Evolutionary conservation across 164 flowering plant genomes (phyloP).

Genomic region (Echeveria elegans): DNA sequence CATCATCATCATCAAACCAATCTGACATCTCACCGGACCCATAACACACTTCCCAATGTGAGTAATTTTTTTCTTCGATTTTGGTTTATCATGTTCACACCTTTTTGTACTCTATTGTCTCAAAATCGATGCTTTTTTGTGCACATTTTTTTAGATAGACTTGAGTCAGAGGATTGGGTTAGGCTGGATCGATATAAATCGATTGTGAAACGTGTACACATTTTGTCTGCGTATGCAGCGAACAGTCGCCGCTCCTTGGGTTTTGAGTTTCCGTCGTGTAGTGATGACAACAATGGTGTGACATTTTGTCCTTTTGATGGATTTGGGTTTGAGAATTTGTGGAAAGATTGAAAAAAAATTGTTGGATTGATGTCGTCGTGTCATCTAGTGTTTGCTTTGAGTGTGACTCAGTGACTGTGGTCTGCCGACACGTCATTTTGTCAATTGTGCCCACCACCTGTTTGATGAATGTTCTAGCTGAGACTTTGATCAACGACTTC

Average conservation of each 20-base stretch:
- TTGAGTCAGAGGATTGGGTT: background rate
- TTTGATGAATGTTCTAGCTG: background rate
- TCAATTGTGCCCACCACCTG: background rate
- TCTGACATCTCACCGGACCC: background rate
- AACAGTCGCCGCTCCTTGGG: background rate
- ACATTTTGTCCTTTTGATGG: no score
- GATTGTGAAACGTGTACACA: background rate
- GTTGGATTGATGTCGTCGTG: background rate
- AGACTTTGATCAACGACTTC: background rate
- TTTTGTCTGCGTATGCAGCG: background rate
- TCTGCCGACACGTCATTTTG: background rate
- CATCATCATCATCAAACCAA: no score
- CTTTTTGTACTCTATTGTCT: background rate
- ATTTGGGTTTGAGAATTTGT: background rate
- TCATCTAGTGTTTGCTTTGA: conserved; percentile 3
- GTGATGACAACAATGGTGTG: no score
- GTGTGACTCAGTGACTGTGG: background rate
- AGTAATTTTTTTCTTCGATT: background rate
- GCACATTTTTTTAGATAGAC: background rate
- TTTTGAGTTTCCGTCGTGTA: background rate
- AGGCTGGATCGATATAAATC: background rate
- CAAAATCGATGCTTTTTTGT: background rate
- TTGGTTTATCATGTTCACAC: background rate
- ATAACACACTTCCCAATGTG: background rate
- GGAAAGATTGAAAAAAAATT: background rate